Evolutionary conservation across 2,329 filamentous ascomycete genomes (phyloP).

Genomic region (Cephalotrichum gorgonifer): DNA sequence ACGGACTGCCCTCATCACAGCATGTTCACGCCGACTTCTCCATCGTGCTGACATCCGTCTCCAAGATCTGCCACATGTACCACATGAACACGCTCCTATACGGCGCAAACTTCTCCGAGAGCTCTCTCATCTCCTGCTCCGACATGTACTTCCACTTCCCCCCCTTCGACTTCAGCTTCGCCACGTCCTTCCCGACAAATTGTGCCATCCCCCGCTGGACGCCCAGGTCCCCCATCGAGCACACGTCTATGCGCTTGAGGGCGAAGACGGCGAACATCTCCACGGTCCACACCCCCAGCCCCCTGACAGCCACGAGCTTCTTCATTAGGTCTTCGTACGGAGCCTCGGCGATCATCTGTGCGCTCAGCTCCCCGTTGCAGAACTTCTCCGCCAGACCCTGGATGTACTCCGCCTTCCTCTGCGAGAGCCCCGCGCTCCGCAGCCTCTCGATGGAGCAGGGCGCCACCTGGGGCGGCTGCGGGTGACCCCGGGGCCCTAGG

Average conservation of each 20-base stretch:
- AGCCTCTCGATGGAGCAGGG: conserved; percentile 53
- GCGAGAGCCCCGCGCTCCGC: conserved; percentile 78
- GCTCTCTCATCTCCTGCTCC: conserved; percentile 82
- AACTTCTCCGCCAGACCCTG: conserved; percentile 80
- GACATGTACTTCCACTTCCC: conserved; percentile 98
- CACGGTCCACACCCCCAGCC: conserved; percentile 81
- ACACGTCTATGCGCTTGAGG: conserved; percentile 90
- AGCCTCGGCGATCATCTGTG: conserved; percentile 64
- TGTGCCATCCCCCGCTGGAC: conserved; percentile 92
- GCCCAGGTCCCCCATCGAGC: conserved; percentile 82
- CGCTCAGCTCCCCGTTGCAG: conserved; percentile 59
- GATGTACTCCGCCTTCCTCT: conserved; percentile 94
- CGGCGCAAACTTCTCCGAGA: conserved; percentile 69
- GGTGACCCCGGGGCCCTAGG: conserved; percentile 41
- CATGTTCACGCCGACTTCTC: conserved; percentile 23
- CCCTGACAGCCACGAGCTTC: conserved; percentile 74
- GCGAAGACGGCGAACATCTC: conserved; percentile 98
- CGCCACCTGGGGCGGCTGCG: conserved; percentile 64
- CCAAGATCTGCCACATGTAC: conserved; percentile 90
- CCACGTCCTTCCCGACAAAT: conserved; percentile 72
- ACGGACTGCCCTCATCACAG: conserved; percentile 7
- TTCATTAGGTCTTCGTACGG: conserved; percentile 79
- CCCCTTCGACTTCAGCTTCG: conserved; percentile 63
- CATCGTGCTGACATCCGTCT: conserved; percentile 61
- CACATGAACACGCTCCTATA: conserved; percentile 95